Evolutionary conservation across 768 basidiomycete genomes (phyloP).

Genomic region (Leucogyrophana mollusca): DNA sequence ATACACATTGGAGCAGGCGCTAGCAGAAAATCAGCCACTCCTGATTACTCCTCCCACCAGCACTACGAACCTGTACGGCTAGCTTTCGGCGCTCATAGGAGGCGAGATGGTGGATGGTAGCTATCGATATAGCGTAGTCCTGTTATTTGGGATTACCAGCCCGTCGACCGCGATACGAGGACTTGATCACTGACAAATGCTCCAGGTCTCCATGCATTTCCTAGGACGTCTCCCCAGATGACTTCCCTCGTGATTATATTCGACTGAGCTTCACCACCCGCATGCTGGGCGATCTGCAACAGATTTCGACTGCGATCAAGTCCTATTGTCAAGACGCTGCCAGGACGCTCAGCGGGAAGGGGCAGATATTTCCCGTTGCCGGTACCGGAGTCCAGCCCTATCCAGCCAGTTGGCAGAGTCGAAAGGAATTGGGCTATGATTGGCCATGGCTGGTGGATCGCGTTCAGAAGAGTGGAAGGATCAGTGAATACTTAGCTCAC

Average conservation of each 20-base stretch:
- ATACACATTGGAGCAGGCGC: constrained; percentile 66
- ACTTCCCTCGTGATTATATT: constrained; percentile 56
- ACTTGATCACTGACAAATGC: constrained; percentile 66
- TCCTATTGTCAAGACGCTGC: constrained; percentile 71
- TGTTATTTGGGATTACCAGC: constrained; percentile 27
- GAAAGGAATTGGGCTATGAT: constrained; percentile 76
- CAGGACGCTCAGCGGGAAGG: constrained; percentile 60
- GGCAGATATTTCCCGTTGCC: constrained; percentile 98
- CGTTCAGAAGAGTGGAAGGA: not conserved
- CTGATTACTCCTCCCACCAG: too few relatives aligned
- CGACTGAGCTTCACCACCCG: constrained; percentile 38
- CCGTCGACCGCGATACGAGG: not conserved
- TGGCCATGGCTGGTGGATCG: constrained; percentile 75
- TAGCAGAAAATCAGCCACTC: constrained; percentile 20
- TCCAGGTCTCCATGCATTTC: constrained; percentile 69
- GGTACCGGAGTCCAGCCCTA: constrained; percentile 93
- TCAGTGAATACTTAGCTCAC: constrained; percentile 30
- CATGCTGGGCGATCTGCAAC: constrained; percentile 69
- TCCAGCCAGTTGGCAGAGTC: constrained; percentile 68
- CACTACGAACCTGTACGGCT: constrained; percentile 64
- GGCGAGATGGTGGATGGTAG: constrained; percentile 94
- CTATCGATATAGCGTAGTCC: constrained; percentile 97
- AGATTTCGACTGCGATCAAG: constrained; percentile 82
- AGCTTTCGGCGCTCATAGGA: constrained; percentile 69
- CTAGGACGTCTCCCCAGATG: constrained; percentile 77